phyloP scores from a whole-genome alignment of 805 yeast genomes.

The Teunomyces tritomae region DNA sequence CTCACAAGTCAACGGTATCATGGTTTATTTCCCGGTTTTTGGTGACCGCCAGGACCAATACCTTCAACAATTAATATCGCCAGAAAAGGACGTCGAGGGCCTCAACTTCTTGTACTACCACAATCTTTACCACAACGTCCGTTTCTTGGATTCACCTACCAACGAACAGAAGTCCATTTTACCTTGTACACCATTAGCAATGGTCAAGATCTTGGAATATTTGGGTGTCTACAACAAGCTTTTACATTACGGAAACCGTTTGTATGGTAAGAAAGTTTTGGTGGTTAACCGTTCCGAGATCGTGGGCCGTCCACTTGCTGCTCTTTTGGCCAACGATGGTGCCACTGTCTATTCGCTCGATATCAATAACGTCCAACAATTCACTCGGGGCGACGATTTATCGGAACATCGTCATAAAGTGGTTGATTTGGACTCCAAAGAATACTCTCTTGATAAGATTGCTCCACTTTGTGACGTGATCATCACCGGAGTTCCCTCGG shows the following conservation, averaged over 20 bases:
- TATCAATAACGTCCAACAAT: constrained; percentile 80
- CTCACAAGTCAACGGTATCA: constrained; percentile 78
- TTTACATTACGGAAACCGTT: constrained; percentile 83
- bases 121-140: constrained; percentile 89
- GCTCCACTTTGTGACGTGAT: constrained; percentile 83
- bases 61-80: constrained; percentile 86
- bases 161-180: constrained; percentile 75
- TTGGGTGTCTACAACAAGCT: constrained; percentile 82
- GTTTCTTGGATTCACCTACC: constrained; percentile 73
- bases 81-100: constrained; percentile 95
- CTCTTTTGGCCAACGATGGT: constrained; percentile 93
- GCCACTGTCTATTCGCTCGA: constrained; percentile 94
- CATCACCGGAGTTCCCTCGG: constrained; percentile 92
- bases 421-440: constrained; percentile 47
- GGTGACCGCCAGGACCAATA: constrained; percentile 95
- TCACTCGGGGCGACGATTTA: constrained; percentile 91
- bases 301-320: constrained; percentile 96
- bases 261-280: constrained; percentile 89
- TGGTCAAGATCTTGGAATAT: constrained; percentile 89
- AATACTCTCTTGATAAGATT: constrained; percentile 55
- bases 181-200: constrained; percentile 96
- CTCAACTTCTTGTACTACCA: constrained; percentile 86
- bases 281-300: constrained; percentile 93
- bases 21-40: constrained; percentile 97
- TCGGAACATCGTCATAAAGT: constrained; percentile 81